A percentile compares a stretch with the other conserved stretches of the same genome.
Evolutionary conservation across 345 rosid species (phyloP).

Genomic region (Corchorus capsularis): DNA sequence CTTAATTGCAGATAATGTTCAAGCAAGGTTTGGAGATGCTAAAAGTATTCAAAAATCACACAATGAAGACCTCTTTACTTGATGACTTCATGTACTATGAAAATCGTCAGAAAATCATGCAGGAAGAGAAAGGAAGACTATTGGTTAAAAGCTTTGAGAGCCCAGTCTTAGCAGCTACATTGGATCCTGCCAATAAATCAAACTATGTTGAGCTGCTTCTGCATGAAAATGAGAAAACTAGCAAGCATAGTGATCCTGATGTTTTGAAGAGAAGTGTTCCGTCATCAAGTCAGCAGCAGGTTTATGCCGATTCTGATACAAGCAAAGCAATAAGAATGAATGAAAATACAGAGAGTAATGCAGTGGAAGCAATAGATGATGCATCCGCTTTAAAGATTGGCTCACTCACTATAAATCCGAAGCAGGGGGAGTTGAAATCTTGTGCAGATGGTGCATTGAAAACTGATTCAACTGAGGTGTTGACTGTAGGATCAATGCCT

Average conservation of each 20-base stretch:
- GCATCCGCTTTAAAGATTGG: constrained; percentile 34
- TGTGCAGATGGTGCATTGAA: constrained; percentile 20
- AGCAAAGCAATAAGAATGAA: constrained; percentile 18
- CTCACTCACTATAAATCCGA: constrained; percentile 40
- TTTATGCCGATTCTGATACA: constrained; percentile 20
- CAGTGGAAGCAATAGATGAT: constrained; percentile 25
- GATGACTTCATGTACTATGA: constrained; percentile 90
- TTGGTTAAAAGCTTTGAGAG: constrained; percentile 42
- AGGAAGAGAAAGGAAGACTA: constrained; percentile 67
- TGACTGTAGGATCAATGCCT: constrained; percentile 72
- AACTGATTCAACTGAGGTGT: constrained; percentile 32
- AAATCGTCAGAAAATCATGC: constrained; percentile 77
- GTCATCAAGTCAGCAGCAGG: constrained; percentile 22
- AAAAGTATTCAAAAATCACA: constrained; percentile 63
- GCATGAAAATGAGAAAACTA: constrained; percentile 28
- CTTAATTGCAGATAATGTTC: constrained; percentile 59
- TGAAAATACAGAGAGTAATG: constrained; percentile 19
- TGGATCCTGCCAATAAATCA: constrained; percentile 45
- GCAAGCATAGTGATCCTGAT: constrained; percentile 19
- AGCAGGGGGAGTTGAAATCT: constrained; percentile 25
- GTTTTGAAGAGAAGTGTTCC: constrained; percentile 26
- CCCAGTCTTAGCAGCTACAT: constrained; percentile 42
- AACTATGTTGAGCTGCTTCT: constrained; percentile 23
- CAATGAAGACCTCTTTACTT: constrained; percentile 62
- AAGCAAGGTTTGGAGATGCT: constrained; percentile 85